phyloP scores from a whole-genome alignment of 2,329 filamentous ascomycete genomes.

The Didymella exigua region DNA sequence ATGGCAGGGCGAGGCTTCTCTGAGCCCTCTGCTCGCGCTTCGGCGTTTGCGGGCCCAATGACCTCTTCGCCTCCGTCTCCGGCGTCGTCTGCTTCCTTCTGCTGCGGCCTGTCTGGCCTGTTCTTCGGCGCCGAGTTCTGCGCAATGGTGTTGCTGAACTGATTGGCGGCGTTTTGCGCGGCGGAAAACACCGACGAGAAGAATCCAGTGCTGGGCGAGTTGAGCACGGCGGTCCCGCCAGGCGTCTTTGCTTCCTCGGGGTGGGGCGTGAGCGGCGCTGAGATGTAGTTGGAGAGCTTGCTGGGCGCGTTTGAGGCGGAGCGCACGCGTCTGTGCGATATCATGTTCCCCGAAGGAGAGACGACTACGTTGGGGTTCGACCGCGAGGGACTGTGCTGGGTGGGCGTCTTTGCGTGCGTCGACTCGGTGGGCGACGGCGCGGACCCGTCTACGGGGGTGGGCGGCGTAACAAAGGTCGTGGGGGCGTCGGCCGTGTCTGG shows the following conservation, averaged over 20 bases:
- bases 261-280: slow-evolving; percentile 72
- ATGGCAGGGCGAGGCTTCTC: slow-evolving; percentile 71
- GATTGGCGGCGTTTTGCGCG: slow-evolving; percentile 87
- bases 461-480: slow-evolving; percentile 66
- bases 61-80: slow-evolving; percentile 51
- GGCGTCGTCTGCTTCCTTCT: slow-evolving; percentile 35
- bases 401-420: slow-evolving; percentile 28
- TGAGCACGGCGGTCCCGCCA: slow-evolving; percentile 58
- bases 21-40: slow-evolving; percentile 24
- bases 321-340: slow-evolving; percentile 69
- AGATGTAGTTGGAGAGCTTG: slow-evolving; percentile 80
- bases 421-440: slow-evolving; percentile 43
- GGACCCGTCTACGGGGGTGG: slow-evolving; percentile 62
- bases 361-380: slow-evolving; percentile 60
- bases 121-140: slow-evolving; percentile 63
- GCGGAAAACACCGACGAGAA: slow-evolving; percentile 93
- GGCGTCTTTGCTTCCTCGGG: slow-evolving; percentile 70
- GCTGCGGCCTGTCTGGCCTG: slow-evolving; percentile 18
- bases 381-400: slow-evolving; percentile 40
- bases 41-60: slow-evolving; percentile 42
- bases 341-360: slow-evolving; percentile 72
- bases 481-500: slow-evolving; percentile 53
- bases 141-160: slow-evolving; percentile 74
- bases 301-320: slow-evolving; percentile 70
- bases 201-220: slow-evolving; percentile 64